Percentiles rank a stretch among this genome's conserved stretches.
phyloP scores from a whole-genome alignment of 2,329 filamentous ascomycete genomes.

The Beauveria brongniartii region DNA sequence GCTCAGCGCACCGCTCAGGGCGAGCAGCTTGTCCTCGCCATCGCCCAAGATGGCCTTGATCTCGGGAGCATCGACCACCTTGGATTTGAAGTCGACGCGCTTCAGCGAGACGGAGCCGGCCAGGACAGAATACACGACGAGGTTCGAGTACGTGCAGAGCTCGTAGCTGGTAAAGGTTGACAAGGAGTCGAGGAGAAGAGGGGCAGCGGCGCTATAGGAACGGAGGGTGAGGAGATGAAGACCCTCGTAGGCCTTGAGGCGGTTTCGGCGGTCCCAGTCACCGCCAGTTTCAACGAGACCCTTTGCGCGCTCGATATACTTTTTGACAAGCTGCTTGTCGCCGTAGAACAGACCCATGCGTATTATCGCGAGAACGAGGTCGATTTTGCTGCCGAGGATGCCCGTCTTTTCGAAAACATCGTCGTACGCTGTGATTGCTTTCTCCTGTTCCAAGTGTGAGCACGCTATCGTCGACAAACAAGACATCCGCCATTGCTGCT shows the following conservation, averaged over 20 bases:
- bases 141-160: constrained; percentile 88
- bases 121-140: constrained; percentile 93
- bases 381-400: constrained; percentile 93
- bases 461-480: background rate
- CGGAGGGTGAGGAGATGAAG: constrained; percentile 87
- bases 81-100: constrained; percentile 97
- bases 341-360: constrained; percentile 94
- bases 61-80: constrained; percentile 96
- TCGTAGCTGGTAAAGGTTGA: constrained; percentile 99
- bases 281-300: constrained; percentile 87
- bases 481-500: constrained; percentile 12
- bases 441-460: constrained; percentile 55
- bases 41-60: constrained; percentile 95
- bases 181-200: constrained; percentile 89
- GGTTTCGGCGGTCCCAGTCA: constrained; percentile 97
- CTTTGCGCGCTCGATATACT: constrained; percentile 84
- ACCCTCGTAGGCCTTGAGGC: constrained; percentile 96
- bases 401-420: constrained; percentile 95
- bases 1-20: constrained; percentile 70
- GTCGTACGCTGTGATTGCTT: constrained; percentile 87
- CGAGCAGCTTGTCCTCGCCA: constrained; percentile 78
- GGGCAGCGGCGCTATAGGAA: constrained; percentile 81
- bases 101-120: constrained; percentile 91
- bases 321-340: constrained; percentile 86
- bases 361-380: constrained; percentile 92